A percentile compares a stretch with the other conserved stretches of the same genome.
phyloP scores from a whole-genome alignment of 2,329 filamentous ascomycete genomes.

The Neonectria punicea region DNA sequence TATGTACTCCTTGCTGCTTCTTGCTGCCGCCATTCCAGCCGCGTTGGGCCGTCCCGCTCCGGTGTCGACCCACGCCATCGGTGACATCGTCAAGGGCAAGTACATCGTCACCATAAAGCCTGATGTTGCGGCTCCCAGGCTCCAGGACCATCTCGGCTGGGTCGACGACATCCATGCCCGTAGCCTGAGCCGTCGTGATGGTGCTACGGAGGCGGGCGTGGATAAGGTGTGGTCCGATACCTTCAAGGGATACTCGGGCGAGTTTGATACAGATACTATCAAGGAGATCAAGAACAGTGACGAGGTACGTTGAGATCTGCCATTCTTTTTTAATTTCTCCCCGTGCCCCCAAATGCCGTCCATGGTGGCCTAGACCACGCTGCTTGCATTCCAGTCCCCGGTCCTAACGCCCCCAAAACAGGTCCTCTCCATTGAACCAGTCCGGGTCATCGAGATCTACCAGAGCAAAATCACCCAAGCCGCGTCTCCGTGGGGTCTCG shows the following conservation, averaged over 20 bases:
- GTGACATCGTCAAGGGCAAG: constrained; percentile 48
- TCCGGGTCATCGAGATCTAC: constrained; percentile 43
- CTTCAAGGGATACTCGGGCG: constrained; percentile 55
- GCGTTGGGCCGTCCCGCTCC: constrained; percentile 18
- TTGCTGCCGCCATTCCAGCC: constrained; percentile 33
- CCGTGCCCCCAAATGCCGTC: neutral
- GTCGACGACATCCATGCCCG: constrained; percentile 46
- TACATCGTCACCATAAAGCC: constrained; percentile 60
- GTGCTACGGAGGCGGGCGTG: constrained; percentile 41
- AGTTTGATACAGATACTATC: constrained; percentile 55
- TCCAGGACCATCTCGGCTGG: constrained; percentile 50
- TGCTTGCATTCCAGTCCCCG: neutral
- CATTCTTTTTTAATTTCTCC: neutral
- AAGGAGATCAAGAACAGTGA: constrained; percentile 51
- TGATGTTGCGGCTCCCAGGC: constrained; percentile 42
- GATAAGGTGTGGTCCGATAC: constrained; percentile 39
- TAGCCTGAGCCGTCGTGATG: constrained; percentile 47
- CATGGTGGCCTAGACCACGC: neutral
- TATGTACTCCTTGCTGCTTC: constrained; percentile 22
- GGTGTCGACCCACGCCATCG: constrained; percentile 6
- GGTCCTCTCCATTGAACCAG: constrained; percentile 49
- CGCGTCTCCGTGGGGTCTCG: constrained; percentile 56
- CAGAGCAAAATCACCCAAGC: constrained; percentile 46
- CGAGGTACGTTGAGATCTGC: constrained; percentile 46
- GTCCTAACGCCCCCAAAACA: constrained; percentile 26